These are phyloP conservation scores for Blastomyces silverae DNA, from an alignment of 2,329 filamentous ascomycete species.

Conservation along the genomic window DNA sequence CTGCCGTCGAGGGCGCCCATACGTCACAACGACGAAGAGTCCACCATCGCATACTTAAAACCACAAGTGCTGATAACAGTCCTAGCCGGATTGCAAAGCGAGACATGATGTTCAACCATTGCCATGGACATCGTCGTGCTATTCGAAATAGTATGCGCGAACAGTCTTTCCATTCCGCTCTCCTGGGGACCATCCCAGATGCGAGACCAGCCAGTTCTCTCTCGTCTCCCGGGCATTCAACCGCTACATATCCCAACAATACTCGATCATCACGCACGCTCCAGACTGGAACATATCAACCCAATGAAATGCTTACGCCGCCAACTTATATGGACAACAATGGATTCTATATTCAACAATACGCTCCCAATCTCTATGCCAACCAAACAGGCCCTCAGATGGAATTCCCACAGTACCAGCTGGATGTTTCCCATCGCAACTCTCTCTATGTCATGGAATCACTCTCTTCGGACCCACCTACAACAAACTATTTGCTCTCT, in stretches of 20 bases:
- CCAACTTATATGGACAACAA: background rate
- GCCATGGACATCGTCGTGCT: slow-evolving; percentile 5
- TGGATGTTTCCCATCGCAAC: slow-evolving; percentile 6
- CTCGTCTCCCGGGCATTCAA: background rate
- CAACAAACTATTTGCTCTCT: slow-evolving; percentile 9
- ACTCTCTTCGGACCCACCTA: slow-evolving; percentile 8
- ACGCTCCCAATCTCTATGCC: background rate
- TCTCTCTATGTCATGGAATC: slow-evolving; percentile 9
- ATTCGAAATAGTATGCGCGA: slow-evolving; percentile 8
- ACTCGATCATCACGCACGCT: background rate
- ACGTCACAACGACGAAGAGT: background rate
- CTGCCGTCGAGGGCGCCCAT: background rate
- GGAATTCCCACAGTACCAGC: background rate
- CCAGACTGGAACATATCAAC: background rate
- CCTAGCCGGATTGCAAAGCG: slow-evolving; percentile 46
- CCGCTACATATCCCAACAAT: background rate
- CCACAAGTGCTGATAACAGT: slow-evolving; percentile 62
- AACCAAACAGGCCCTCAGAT: background rate
- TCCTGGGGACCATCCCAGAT: background rate
- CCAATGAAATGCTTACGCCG: background rate
- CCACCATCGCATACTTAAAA: slow-evolving; percentile 51
- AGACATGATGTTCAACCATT: slow-evolving; percentile 32
- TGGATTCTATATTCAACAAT: slow-evolving; percentile 4
- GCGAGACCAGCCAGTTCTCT: slow-evolving; percentile 1
- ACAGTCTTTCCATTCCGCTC: slow-evolving; percentile 10